Conservation (phyloP, 805 yeast genomes). For the Schwanniomyces pseudopolymorphus region DNA sequence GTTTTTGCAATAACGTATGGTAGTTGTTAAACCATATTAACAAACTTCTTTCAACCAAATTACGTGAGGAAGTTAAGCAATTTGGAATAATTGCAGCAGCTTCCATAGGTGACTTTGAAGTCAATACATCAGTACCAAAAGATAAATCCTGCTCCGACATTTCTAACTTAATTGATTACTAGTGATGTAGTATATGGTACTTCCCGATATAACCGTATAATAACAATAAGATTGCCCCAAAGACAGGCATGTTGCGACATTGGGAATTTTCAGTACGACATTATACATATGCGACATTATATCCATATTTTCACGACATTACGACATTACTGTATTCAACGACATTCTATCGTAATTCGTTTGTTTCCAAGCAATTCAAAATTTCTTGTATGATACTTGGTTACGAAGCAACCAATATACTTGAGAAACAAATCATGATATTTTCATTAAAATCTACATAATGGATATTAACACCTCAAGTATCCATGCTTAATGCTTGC, state of each 20-base stretch:
- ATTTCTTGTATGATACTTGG: no score
- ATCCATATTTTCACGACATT: neutral
- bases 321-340: no score
- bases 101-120: conserved; percentile 42
- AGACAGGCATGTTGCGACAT: neutral
- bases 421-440: no score
- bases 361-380: no score
- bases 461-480: no score
- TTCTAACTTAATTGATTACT: neutral
- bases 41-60: conserved; percentile 28
- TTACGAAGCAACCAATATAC: no score
- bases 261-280: neutral
- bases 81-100: conserved; percentile 40
- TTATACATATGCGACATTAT: neutral
- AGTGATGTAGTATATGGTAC: neutral
- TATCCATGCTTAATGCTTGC: no score
- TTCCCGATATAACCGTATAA: neutral
- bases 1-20: conserved; percentile 16
- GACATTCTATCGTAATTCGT: no score
- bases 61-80: conserved; percentile 28
- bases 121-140: conserved; percentile 35
- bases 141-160: conserved; percentile 12
- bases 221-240: neutral
- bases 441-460: no score
- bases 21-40: conserved; percentile 33